Evolutionary conservation across 2,329 filamentous ascomycete genomes (phyloP).

Genomic region (Penicillium janthinellum): DNA sequence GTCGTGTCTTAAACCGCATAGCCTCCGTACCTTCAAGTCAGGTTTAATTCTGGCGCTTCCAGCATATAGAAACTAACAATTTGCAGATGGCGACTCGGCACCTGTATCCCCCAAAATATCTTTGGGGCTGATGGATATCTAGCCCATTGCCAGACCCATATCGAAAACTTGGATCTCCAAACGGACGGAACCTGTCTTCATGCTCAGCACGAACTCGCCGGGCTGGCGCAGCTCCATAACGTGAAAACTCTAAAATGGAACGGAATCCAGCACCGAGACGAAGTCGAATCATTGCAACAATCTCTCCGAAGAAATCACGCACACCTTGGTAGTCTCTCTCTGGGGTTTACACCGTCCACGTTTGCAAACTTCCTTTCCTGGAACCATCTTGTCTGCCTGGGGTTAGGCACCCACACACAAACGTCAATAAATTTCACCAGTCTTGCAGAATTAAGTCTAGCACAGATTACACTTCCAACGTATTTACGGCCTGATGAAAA

Average conservation of each 20-base stretch:
- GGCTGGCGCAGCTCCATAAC: background rate
- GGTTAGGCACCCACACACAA: background rate
- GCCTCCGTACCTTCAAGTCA: constrained; percentile 7
- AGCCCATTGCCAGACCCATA: background rate
- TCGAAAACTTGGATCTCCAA: background rate
- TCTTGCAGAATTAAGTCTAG: background rate
- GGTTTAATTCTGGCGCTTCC: background rate
- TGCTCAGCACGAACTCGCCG: background rate
- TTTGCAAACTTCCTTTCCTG: background rate
- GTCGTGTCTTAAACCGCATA: constrained; percentile 2
- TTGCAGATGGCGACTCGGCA: background rate
- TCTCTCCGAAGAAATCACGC: background rate
- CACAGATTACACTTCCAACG: background rate
- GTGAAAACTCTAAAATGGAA: background rate
- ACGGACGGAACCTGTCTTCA: background rate
- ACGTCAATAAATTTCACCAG: background rate
- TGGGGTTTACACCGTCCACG: background rate
- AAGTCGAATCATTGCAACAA: background rate
- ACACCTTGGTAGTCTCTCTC: background rate
- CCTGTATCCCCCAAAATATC: background rate
- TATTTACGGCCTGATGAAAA: background rate
- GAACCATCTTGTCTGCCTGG: background rate
- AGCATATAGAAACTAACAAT: background rate
- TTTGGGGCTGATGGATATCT: background rate
- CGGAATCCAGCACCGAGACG: background rate